Base-by-base conservation (phyloP, 768 basidiomycete species). In the Tremella fuciformis region DNA sequence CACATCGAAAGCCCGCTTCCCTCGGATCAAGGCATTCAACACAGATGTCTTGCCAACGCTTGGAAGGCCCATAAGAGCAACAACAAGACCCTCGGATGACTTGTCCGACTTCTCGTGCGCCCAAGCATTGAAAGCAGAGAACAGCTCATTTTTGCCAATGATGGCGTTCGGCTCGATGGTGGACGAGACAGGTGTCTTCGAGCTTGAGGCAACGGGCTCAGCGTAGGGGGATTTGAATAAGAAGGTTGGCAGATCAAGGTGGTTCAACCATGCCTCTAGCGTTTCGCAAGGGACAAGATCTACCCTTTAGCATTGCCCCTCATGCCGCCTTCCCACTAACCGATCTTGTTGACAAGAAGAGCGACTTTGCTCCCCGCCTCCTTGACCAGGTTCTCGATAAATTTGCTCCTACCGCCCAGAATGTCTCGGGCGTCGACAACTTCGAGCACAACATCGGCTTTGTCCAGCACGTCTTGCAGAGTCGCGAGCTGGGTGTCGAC, bases 391-490 rank as follows among this genome's bases (percentile, higher is more conserved):
- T 81, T 77, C 71, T 92, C 89, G 50, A 90, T 57, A 58, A 82
- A 81, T 29, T 74, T 72, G 67, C 86, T 88, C 51, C 90, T 81
- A 71, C 83, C 85, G 18, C 87, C 80, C 11, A 83, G 73, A 11
- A 92, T 91, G 73, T 94, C 92, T 49, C 90, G 82, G 1, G 86
- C 88, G 72, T 94, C 92, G 44, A 94, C 81, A 13, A 94, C 83
- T 74, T 91, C 81, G 21, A 93, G 59, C 1, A 92, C 76, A 6
- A 89, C 86, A 74, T 96, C 88, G 34, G 89, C 86, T 55, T 81
- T 81, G 63, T 89, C 84, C 58, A 94, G 70, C 4, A 88, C 89
- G 16, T 86, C 77, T 53, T 83, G 77, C 24, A 90, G 78, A 58
- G 82, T 83, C 6, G 84, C 83, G 16, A 87, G 71, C 52, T 84